These are phyloP conservation scores for Rhizopogon vesiculosus DNA, from an alignment of 768 basidiomycete genomes.

Conservation along the genomic window DNA sequence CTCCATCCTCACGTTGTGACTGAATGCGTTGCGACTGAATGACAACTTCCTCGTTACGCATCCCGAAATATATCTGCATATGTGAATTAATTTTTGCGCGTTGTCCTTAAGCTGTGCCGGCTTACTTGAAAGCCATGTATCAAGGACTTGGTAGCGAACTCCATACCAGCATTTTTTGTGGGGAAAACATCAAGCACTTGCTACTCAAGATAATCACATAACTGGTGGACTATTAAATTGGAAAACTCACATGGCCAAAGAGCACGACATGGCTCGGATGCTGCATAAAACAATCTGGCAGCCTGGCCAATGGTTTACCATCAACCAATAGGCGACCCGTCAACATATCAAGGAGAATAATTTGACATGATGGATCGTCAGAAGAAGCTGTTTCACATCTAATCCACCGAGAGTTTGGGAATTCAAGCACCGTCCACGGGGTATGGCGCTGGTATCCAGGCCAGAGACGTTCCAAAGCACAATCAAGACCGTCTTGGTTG, in stretches of 20 bases:
- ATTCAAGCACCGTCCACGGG: constrained; percentile 16
- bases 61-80: not conserved
- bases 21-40: constrained; percentile 1
- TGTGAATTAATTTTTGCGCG: not conserved
- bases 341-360: constrained; percentile 36
- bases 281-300: constrained; percentile 28
- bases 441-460: constrained; percentile 19
- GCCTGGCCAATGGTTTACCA: constrained; percentile 33
- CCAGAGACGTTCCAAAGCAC: constrained; percentile 28
- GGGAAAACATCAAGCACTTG: constrained; percentile 31
- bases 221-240: not conserved
- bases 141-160: constrained; percentile 23
- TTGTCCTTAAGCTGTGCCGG: not conserved
- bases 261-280: constrained; percentile 31
- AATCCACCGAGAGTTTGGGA: constrained; percentile 26
- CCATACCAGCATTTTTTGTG: constrained; percentile 27
- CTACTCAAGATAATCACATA: constrained; percentile 2
- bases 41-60: not conserved
- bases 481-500: constrained; percentile 20
- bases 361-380: constrained; percentile 13
- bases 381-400: constrained; percentile 13
- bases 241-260: constrained; percentile 31
- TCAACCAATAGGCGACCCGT: constrained; percentile 36
- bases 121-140: constrained; percentile 19
- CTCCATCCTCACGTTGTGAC: not conserved